Evolutionary conservation across 306 rosid species (phyloP).

Genomic region (Quercus alba): DNA sequence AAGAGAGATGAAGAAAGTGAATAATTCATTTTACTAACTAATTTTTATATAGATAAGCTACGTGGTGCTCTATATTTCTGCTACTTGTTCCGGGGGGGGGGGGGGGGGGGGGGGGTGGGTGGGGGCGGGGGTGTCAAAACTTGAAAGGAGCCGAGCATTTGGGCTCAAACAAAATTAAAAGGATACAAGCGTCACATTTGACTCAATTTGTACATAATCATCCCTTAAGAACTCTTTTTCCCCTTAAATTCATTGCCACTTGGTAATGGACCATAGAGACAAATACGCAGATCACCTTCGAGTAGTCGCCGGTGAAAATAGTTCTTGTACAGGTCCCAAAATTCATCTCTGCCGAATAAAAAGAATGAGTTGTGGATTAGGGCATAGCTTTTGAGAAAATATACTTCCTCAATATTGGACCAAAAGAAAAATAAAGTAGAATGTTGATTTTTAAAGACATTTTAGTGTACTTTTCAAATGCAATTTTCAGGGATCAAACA

Average conservation of each 20-base stretch:
- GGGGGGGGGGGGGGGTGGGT: no score
- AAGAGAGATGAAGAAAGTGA: no score
- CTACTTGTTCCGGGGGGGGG: no score
- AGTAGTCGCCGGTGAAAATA: slow-evolving; percentile 60
- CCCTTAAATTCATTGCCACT: slow-evolving; percentile 29
- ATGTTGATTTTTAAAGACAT: no score
- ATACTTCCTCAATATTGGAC: no score
- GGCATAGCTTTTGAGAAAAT: no score
- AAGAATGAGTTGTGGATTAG: not conserved
- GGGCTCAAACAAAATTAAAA: not conserved
- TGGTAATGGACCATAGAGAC: slow-evolving; percentile 58
- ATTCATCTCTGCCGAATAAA: slow-evolving; percentile 72
- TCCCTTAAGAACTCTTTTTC: slow-evolving; percentile 23
- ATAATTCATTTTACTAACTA: no score
- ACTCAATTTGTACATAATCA: slow-evolving; percentile 16
- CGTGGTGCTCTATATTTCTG: no score
- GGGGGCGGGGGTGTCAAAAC: no score
- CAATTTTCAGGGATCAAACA: not conserved
- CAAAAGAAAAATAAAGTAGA: no score
- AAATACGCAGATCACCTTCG: slow-evolving; percentile 51
- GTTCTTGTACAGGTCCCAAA: slow-evolving; percentile 78
- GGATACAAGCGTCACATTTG: not conserved
- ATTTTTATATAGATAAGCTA: no score
- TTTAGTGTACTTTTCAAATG: not conserved
- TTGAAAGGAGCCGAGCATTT: no score